Evolutionary conservation across 164 flowering plant species (phyloP).

Genomic region (Cinnamomum micranthum): DNA sequence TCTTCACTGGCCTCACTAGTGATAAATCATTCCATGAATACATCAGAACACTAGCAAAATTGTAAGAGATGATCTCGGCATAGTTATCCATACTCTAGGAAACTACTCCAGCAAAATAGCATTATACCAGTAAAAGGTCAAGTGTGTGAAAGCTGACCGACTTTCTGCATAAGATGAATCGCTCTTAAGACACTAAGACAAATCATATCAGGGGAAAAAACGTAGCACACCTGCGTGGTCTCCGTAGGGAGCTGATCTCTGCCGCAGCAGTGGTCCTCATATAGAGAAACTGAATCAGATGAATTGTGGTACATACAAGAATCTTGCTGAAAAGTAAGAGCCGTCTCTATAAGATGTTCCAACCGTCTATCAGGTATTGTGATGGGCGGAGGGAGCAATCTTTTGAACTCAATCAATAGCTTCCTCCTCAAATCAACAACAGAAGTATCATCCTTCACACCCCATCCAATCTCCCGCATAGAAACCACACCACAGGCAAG

Average conservation of each 20-base stretch:
- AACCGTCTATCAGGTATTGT: slow-evolving; percentile 43
- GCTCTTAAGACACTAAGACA: neutral
- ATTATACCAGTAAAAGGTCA: neutral
- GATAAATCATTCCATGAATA: too few relatives aligned
- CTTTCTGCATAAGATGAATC: neutral
- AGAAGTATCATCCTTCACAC: slow-evolving; percentile 23
- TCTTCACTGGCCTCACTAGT: too few relatives aligned
- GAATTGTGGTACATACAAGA: slow-evolving; percentile 71
- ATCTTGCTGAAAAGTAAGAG: slow-evolving; percentile 47
- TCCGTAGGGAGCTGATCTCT: slow-evolving; percentile 68
- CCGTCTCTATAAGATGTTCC: slow-evolving; percentile 65
- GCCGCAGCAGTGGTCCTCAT: slow-evolving; percentile 64
- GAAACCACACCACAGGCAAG: slow-evolving; percentile 51
- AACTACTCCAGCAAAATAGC: neutral
- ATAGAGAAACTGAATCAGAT: slow-evolving; percentile 43
- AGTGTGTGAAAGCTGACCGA: neutral
- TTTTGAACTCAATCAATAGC: slow-evolving; percentile 54
- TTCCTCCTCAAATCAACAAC: slow-evolving; percentile 34
- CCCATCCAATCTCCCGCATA: slow-evolving; percentile 28
- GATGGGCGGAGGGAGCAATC: slow-evolving; percentile 56
- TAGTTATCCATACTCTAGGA: neutral
- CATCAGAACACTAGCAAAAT: too few relatives aligned
- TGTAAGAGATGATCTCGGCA: too few relatives aligned
- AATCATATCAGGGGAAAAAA: neutral
- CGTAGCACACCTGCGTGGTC: slow-evolving; percentile 62